Base-by-base conservation (phyloP, 345 rosid species). In the Noccaea bulbosa region DNA sequence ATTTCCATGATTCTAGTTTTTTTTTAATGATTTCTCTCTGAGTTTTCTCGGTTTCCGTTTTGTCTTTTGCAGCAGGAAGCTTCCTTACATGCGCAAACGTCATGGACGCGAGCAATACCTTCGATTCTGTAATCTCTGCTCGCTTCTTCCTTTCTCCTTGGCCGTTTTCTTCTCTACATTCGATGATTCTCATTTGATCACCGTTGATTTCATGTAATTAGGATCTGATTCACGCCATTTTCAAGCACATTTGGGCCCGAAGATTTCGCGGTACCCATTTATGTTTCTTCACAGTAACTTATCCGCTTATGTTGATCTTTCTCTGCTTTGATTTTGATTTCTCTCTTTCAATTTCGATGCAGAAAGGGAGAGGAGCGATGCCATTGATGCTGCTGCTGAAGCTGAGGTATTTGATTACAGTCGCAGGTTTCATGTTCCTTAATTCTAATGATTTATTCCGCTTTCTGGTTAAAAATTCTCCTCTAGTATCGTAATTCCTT, bases 161-260 rank as follows among this genome's bases (percentile, higher is more conserved):
- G 6, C 6, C 11, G 2, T 30, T 65, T 57, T 45, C 3, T 44
- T 33, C 1, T 60, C 6, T 30, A 16, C 45, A 34, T 3, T 35
- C 15, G 65, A 49, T 34, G 24, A 15, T 35, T 22, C 27, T 22
- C 20, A 33, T 22, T 8, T 46, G 34, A n/a, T n/a, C 32, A 50
- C 9, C 8, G 44, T 38, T 0, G 22, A 33, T 58, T 57, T 40
- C 38, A 12, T 69, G 48, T 45, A 7, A 74, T 33, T 67, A 93
- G 98, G 94, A 79, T 76, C 73, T 93, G 73, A 85, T 93, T 76
- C 86, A 80, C 66, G 87, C 96, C 73, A 88, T 93, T 63, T 91
- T 89, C 89, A 91, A 93, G 82, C 84, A 76, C 70, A 72, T 93
- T 7, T 93, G 97, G 96, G 66, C 80, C 55, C 84, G 78, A 71